Percentiles rank a stretch among this genome's conserved stretches.
These are phyloP conservation scores for Suillus paluster DNA, from an alignment of 768 basidiomycete species.

Conservation along the genomic window DNA sequence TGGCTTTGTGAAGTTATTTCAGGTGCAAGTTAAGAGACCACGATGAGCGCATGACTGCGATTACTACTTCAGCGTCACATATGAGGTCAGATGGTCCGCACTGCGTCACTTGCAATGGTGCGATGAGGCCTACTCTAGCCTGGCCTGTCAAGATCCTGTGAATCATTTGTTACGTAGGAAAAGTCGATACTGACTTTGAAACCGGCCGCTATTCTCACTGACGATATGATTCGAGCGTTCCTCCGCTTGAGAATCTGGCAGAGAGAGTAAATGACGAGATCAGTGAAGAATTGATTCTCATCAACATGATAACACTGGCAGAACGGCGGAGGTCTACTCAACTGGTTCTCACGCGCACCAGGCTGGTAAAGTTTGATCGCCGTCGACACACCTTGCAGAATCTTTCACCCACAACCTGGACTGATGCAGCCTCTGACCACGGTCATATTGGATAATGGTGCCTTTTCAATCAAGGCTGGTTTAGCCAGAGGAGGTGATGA, in stretches of 20 bases:
- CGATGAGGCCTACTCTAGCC: not conserved
- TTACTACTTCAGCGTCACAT: not conserved
- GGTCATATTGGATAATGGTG: slow-evolving; percentile 89
- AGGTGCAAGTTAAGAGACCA: not conserved
- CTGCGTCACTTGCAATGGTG: not conserved
- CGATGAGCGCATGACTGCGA: not conserved
- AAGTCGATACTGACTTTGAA: not conserved
- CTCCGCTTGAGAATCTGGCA: not conserved
- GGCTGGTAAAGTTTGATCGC: not conserved
- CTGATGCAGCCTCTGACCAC: slow-evolving; percentile 31
- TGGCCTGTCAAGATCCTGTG: no score
- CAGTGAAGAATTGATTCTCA: not conserved
- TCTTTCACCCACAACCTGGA: not conserved
- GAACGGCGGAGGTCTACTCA: not conserved
- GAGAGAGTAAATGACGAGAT: not conserved
- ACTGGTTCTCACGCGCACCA: not conserved
- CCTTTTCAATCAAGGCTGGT: slow-evolving; percentile 79
- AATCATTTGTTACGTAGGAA: not conserved
- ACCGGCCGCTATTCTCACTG: not conserved
- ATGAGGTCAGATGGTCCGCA: not conserved
- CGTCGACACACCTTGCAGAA: not conserved
- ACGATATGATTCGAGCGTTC: not conserved
- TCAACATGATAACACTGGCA: no score
- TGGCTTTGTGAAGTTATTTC: no score
- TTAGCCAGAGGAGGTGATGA: slow-evolving; percentile 40